phyloP scores from a whole-genome alignment of 1,284 basidiomycete species.

The Trichosporon sp. region DNA sequence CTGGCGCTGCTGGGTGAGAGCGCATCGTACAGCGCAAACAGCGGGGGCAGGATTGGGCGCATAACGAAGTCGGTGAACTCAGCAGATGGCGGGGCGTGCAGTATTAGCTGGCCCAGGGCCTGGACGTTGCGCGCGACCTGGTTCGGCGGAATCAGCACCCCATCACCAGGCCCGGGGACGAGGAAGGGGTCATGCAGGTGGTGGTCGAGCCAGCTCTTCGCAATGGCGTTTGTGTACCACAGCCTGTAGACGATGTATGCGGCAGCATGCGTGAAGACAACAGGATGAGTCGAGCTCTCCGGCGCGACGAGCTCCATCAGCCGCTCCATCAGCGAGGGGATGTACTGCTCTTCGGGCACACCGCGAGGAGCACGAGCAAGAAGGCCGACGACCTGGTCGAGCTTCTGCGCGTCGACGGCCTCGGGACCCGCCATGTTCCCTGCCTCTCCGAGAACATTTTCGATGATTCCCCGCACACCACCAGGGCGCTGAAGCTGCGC shows the following conservation, averaged over 20 bases:
- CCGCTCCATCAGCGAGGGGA: slow-evolving; percentile 25
- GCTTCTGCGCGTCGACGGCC: slow-evolving; percentile 34
- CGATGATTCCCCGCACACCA: slow-evolving; percentile 39
- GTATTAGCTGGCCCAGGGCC: slow-evolving; percentile 35
- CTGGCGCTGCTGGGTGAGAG: slow-evolving; percentile 48
- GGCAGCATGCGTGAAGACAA: slow-evolving; percentile 33
- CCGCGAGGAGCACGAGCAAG: slow-evolving; percentile 31
- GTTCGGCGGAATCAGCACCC: slow-evolving; percentile 2
- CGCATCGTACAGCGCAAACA: slow-evolving; percentile 63
- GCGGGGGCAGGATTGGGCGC: slow-evolving; percentile 61
- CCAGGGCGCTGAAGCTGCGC: slow-evolving; percentile 31
- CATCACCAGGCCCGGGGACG: slow-evolving; percentile 20
- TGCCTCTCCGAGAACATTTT: slow-evolving; percentile 39
- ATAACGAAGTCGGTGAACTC: slow-evolving; percentile 61
- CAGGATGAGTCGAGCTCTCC: slow-evolving; percentile 17
- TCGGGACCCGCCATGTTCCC: slow-evolving; percentile 18
- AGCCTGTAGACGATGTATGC: slow-evolving; percentile 32
- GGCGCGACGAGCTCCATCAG: slow-evolving; percentile 27
- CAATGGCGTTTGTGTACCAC: slow-evolving; percentile 23
- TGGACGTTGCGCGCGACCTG: slow-evolving; percentile 7
- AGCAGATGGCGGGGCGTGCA: slow-evolving; percentile 71
- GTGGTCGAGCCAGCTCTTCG: slow-evolving; percentile 51
- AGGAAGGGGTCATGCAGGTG: slow-evolving; percentile 39
- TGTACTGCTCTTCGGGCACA: slow-evolving; percentile 27
- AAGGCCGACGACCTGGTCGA: slow-evolving; percentile 38